Percentiles rank a stretch among this genome's conserved stretches.
These are phyloP conservation scores for Aspergillus cristatus DNA, from an alignment of 495 filamentous ascomycete species.

Conservation along the genomic window DNA sequence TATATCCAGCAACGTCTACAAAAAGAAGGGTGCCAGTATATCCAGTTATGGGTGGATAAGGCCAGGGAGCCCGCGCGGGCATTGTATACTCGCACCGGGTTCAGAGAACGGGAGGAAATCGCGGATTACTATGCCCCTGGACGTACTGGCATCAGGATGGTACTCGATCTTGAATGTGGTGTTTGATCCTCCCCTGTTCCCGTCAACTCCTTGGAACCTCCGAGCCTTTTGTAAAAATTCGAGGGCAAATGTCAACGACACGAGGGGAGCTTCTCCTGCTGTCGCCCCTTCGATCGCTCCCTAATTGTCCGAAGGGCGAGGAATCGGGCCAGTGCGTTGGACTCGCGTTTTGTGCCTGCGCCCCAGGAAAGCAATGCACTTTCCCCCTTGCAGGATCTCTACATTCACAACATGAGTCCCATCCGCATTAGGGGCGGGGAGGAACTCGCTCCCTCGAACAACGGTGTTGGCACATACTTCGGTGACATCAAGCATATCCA, in stretches of 20 bases:
- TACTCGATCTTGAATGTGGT: conserved; percentile 31
- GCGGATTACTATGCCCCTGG: conserved; percentile 50
- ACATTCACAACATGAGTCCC: conserved; percentile 27
- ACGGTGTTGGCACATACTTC: conserved; percentile 22
- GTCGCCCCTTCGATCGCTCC: conserved; percentile 1
- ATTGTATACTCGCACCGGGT: conserved; percentile 43
- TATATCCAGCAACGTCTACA: conserved; percentile 37
- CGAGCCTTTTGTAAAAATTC: conserved; percentile 1
- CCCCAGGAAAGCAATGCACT: conserved; percentile 13
- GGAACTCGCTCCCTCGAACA: too few relatives aligned
- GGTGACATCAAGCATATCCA: conserved; percentile 39
- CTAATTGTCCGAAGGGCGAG: conserved; percentile 13
- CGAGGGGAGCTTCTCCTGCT: conserved; percentile 1
- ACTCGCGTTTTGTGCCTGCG: conserved; percentile 17
- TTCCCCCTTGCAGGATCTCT: conserved; percentile 27
- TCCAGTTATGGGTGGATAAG: conserved; percentile 56
- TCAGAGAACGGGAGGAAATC: conserved; percentile 42
- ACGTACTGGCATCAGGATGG: conserved; percentile 47
- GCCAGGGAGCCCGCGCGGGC: conserved; percentile 37
- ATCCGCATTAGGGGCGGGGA: background rate
- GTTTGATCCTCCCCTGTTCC: conserved; percentile 16
- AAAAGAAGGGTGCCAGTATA: conserved; percentile 43
- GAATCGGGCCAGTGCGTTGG: conserved; percentile 18
- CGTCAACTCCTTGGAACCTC: conserved; percentile 7
- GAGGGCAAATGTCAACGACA: too few relatives aligned